Evolutionary conservation across 2,329 filamentous ascomycete species (phyloP), one percentile per base, ranked within the genome.

Genomic region (Coniella vitis): DNA sequence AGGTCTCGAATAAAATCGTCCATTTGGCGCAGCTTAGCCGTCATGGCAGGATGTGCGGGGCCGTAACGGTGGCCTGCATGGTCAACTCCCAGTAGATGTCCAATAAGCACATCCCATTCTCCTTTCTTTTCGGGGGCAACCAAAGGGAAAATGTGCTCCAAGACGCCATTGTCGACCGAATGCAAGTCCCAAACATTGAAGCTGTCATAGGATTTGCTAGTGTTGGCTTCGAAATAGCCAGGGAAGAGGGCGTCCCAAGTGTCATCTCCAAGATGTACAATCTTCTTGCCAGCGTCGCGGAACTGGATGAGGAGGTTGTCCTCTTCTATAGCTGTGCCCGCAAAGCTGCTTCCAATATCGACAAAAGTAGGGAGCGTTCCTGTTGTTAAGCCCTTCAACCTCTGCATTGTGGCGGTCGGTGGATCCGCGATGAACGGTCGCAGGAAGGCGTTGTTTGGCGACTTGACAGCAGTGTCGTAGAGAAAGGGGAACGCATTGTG

Each of bases 171-270:
- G 63, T 98, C 93, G 3, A 98, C 87, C 0, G 93, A 97, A 65
- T 97, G 90, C 59, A 98, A 68, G 65, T 98, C 93, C 89, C 90
- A 96, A 7, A 97, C 93, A 61, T 97, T 96, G 70, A 98, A 95
- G 54, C 91, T 97, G 64, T 97, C 91, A 65, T 95, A 98, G 0
- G 93, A 81, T 58, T 76, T 81, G 57, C 90, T 95, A 49, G 96
- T 80, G 49, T 91, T 86, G 8, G 83, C 71, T 64, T 95, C 84
- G 60, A 98, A 98, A 65, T 94, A 90, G n/a, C 78, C 87, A 0
- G 93, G 93, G 63, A 97, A 98, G 14, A 98, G 72, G 38, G 88
- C 78, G 56, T 90, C 87, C 93, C 93, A 98, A 4, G 93, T 98
- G 67, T 98, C 91, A 64, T 98, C 93, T n/a, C 93, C 93, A 34